These are phyloP conservation scores for Botryobasidium botryosum DNA, from an alignment of 768 basidiomycete species.

Conservation along the genomic window DNA sequence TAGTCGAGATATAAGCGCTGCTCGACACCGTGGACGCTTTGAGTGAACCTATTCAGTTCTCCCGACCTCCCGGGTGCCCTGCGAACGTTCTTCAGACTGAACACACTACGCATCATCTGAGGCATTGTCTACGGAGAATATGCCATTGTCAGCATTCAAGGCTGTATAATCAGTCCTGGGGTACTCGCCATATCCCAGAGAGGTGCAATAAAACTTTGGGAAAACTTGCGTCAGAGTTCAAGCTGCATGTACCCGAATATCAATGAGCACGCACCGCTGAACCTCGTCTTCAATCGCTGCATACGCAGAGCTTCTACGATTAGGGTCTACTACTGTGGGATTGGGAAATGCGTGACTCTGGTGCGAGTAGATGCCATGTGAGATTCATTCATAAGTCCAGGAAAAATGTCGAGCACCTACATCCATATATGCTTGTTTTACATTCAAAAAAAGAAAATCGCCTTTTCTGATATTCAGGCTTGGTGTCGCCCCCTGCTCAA, in stretches of 20 bases:
- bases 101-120: slow-evolving; percentile 20
- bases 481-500: background rate
- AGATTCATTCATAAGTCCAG: background rate
- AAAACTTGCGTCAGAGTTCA: slow-evolving; percentile 5
- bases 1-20: too few species aligned
- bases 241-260: background rate
- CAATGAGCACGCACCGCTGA: background rate
- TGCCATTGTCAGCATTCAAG: slow-evolving; percentile 13
- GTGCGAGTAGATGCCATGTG: background rate
- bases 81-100: slow-evolving; percentile 17
- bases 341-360: background rate
- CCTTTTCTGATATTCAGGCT: slow-evolving; percentile 1
- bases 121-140: slow-evolving; percentile 2
- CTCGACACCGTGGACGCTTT: too few species aligned
- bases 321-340: slow-evolving; percentile 5
- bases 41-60: slow-evolving; percentile 8
- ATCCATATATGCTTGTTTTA: slow-evolving; percentile 3
- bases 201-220: slow-evolving; percentile 26
- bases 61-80: slow-evolving; percentile 8
- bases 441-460: slow-evolving; percentile 4
- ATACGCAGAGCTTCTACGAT: slow-evolving; percentile 6
- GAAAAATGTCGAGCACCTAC: background rate
- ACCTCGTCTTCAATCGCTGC: too few species aligned
- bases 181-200: too few species aligned
- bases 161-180: slow-evolving; percentile 17